These are phyloP conservation scores for Zygnema circumcarinatum DNA, from an alignment of 139 green algal genomes.

Conservation along the genomic window DNA sequence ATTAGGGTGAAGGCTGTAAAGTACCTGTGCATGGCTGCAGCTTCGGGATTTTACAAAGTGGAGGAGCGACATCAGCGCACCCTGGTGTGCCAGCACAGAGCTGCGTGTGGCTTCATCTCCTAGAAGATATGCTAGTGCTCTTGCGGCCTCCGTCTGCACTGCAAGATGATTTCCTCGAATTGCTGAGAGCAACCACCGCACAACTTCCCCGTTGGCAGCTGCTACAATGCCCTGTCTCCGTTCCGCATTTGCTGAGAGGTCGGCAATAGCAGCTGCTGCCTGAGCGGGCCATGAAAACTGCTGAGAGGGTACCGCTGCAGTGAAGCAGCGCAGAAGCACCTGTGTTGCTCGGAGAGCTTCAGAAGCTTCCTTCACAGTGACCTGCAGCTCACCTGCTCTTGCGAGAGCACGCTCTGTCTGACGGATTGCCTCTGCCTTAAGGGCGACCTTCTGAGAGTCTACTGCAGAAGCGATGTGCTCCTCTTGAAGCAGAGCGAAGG, in stretches of 20 bases:
- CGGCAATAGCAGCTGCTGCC: neutral
- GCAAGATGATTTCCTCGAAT: neutral
- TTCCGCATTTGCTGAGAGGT: slow-evolving; percentile 13
- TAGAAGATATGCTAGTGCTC: neutral
- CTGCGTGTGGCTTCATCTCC: neutral
- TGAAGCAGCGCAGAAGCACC: neutral
- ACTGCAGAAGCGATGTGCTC: no score
- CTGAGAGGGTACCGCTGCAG: neutral
- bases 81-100: neutral
- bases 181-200: neutral
- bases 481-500: no score
- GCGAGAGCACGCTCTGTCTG: neutral
- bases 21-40: neutral
- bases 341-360: neutral
- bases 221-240: neutral
- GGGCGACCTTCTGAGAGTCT: neutral
- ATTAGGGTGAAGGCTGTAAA: neutral
- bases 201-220: neutral
- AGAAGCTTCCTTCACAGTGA: neutral
- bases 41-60: neutral
- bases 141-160: neutral
- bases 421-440: neutral
- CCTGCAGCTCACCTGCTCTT: neutral
- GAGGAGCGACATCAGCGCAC: neutral
- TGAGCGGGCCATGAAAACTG: neutral